Evolutionary conservation across 345 rosid species (phyloP), one percentile per base, ranked within the genome.

Genomic region (Limnanthes douglasii): DNA sequence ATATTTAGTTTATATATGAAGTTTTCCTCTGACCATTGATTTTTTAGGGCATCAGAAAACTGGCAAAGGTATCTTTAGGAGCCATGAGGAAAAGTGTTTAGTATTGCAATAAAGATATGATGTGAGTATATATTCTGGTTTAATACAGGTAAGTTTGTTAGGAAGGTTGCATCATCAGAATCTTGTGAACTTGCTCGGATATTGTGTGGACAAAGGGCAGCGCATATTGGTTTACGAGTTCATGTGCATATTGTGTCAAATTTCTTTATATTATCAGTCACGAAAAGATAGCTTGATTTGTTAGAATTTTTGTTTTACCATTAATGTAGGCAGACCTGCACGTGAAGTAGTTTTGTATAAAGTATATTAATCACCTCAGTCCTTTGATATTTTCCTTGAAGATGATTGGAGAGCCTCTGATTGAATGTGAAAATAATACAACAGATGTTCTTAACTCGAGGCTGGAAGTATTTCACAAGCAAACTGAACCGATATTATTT

Each of bases 91-190:
- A 2, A 2, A 6, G 8, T 26, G 11, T 8, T 26, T 9, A 12
- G 30, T 26, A 26, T 6, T 26, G 30, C 8, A 8, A 2, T 26
- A 12, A 8, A 11, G 36, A n/a, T n/a, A n/a, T n/a, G n/a, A n/a
- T n/a, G n/a, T n/a, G n/a, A n/a, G n/a, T n/a, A n/a, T n/a, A n/a
- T 32, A 30, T 27, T 56, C 35, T 14, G 48, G 55, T n/a, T n/a
- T n/a, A n/a, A 53, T 34, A 44, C 57, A 86, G 97, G 94, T 88
- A 11, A 62, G 79, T 54, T 60, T 90, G 20, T 70, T 90, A 4
- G 92, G 98, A 43, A 75, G 98, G 62, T 61, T 90, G 51, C 98
- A 90, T 69, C 95, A 90, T 56, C 58, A 95, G 15, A 80, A 80
- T 60, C 94, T 90, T 35, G 98, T 90, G 60, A 90, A 90, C 64